These are phyloP conservation scores for Piper longum DNA, from an alignment of 164 flowering plant genomes.

Conservation along the genomic window DNA sequence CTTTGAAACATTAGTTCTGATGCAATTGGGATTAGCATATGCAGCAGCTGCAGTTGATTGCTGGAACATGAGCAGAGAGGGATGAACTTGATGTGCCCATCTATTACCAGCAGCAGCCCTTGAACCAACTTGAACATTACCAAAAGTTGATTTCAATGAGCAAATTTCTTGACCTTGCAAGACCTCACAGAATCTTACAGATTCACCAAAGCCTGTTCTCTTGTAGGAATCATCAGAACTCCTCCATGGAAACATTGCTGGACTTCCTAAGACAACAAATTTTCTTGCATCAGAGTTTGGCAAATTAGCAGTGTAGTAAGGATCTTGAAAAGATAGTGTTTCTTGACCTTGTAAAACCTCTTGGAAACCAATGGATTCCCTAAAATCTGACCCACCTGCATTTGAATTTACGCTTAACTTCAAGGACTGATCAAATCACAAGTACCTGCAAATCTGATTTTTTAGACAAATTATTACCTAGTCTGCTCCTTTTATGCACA, in stretches of 20 bases:
- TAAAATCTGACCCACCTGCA: conserved; percentile 64
- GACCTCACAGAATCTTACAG: conserved; percentile 73
- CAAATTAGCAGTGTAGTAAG: conserved; percentile 22
- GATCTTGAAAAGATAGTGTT: conserved; percentile 40
- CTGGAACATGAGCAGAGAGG: conserved; percentile 65
- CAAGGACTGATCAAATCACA: conserved; percentile 20
- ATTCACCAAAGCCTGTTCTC: conserved; percentile 45
- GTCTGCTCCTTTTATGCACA: conserved; percentile 59
- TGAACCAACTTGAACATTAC: conserved; percentile 12
- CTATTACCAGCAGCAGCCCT: conserved; percentile 23
- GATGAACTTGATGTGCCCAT: conserved; percentile 13
- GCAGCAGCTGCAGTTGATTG: conserved; percentile 24
- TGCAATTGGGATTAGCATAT: conserved; percentile 6
- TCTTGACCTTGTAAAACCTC: conserved; percentile 99
- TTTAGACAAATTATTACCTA: conserved; percentile 26
- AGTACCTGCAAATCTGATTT: conserved; percentile 44
- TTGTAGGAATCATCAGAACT: conserved; percentile 24
- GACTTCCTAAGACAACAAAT: conserved; percentile 18
- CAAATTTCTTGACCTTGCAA: conserved; percentile 99
- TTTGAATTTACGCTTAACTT: neutral
- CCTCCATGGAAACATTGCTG: conserved; percentile 10
- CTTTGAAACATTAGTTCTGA: conserved; percentile 9
- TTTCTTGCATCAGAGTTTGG: conserved; percentile 32
- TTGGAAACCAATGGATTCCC: conserved; percentile 77
- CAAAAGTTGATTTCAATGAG: conserved; percentile 21